Percentiles rank a stretch among this genome's conserved stretches.
These are phyloP conservation scores for Sanghuangporus sanghuang DNA, from an alignment of 1,284 basidiomycete genomes.

Conservation along the genomic window DNA sequence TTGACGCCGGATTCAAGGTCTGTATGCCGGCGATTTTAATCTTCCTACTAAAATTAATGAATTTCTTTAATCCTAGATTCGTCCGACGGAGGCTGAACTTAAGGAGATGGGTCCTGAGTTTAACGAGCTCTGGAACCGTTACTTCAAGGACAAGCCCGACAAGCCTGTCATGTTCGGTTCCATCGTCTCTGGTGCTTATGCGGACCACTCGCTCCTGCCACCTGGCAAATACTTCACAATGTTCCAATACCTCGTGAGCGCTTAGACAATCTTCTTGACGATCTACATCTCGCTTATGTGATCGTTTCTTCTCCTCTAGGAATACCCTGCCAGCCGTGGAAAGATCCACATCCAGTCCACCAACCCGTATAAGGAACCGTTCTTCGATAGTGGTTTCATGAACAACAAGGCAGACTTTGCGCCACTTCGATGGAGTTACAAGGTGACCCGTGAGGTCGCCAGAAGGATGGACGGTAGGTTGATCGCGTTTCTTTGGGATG, in stretches of 20 bases:
- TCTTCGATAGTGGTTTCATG: constrained; percentile 71
- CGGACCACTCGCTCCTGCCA: constrained; percentile 62
- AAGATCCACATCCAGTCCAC: constrained; percentile 62
- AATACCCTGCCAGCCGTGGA: constrained; percentile 64
- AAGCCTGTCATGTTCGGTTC: constrained; percentile 72
- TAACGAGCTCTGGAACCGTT: constrained; percentile 58
- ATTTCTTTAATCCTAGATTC: constrained; percentile 37
- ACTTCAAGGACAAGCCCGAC: constrained; percentile 74
- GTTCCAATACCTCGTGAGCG: constrained; percentile 62
- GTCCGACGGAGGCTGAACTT: constrained; percentile 60
- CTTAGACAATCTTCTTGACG: background rate
- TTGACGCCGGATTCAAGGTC: constrained; percentile 72
- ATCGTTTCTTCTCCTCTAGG: constrained; percentile 25
- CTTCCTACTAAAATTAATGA: background rate
- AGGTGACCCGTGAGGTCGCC: constrained; percentile 68
- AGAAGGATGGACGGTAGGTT: constrained; percentile 60
- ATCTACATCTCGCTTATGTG: background rate
- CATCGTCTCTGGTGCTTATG: constrained; percentile 64
- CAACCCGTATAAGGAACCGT: constrained; percentile 58
- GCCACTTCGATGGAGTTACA: constrained; percentile 73
- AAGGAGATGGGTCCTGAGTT: constrained; percentile 76
- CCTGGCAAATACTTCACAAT: constrained; percentile 70
- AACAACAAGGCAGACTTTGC: constrained; percentile 72
- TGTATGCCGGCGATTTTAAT: background rate
- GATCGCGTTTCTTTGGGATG: background rate